These are phyloP conservation scores for Diaporthe velutina DNA, from an alignment of 2,329 filamentous ascomycete species.

Conservation along the genomic window DNA sequence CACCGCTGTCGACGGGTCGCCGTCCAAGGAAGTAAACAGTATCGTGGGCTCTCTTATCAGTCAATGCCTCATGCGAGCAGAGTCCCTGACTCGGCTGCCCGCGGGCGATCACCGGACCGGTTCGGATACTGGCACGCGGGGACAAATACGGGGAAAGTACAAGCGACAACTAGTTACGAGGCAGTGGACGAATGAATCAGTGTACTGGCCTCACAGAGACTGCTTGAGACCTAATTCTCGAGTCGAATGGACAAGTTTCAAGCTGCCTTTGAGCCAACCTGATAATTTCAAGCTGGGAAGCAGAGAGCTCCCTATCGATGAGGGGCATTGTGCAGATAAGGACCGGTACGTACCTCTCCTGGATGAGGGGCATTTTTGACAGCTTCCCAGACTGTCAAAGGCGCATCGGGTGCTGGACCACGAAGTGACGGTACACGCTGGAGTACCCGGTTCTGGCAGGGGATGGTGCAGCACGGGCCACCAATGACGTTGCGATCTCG, in stretches of 20 bases:
- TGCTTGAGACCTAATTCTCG: not conserved
- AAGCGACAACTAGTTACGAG: not conserved
- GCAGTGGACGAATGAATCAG: not conserved
- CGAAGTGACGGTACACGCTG: not conserved
- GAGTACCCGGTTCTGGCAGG: not conserved
- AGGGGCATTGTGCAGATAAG: constrained; percentile 19
- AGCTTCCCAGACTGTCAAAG: not conserved
- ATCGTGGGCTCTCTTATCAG: constrained; percentile 35
- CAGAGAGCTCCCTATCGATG: constrained; percentile 20
- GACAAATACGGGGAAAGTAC: not conserved
- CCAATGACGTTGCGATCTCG: constrained; percentile 29
- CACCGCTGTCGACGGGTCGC: constrained; percentile 1
- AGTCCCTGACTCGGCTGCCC: constrained; percentile 21
- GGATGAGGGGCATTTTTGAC: constrained; percentile 4
- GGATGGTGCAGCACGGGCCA: not conserved
- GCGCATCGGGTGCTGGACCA: not conserved
- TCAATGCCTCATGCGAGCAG: not conserved
- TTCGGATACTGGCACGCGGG: constrained; percentile 16
- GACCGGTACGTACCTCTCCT: not conserved
- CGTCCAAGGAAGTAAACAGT: constrained; percentile 1
- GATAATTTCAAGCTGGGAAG: not conserved
- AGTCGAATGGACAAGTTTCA: not conserved
- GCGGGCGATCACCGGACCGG: constrained; percentile 22
- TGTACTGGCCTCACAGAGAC: not conserved
- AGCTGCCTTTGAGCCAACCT: not conserved